phyloP scores from a whole-genome alignment of 163 green algal species.

The Scenedesmus sp. region DNA sequence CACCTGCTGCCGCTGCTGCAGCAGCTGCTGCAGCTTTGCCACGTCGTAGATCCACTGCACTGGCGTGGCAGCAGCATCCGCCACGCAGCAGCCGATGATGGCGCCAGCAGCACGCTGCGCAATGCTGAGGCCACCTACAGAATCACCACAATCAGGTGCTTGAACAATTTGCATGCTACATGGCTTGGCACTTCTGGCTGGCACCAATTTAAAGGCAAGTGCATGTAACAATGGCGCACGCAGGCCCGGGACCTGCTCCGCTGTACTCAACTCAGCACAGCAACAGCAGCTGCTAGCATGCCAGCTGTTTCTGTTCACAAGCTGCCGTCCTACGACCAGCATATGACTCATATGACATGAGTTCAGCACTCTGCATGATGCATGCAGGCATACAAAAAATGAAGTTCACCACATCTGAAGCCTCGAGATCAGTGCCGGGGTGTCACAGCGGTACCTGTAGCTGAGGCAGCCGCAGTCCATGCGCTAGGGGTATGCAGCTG shows the following conservation, averaged over 20 bases:
- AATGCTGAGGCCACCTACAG: conserved; percentile 16
- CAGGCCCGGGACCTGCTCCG: too few relatives aligned
- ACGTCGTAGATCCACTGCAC: conserved; percentile 66
- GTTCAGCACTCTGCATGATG: too few relatives aligned
- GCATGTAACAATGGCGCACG: neutral
- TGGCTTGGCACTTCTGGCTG: neutral
- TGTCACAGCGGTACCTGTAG: neutral
- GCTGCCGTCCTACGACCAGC: too few relatives aligned
- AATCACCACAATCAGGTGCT: too few relatives aligned
- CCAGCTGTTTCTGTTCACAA: too few relatives aligned
- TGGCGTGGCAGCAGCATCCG: conserved; percentile 58
- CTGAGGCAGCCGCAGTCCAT: conserved; percentile 13
- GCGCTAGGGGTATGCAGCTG: conserved; percentile 9
- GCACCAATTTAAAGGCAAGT: neutral
- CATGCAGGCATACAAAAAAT: too few relatives aligned
- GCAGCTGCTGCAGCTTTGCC: conserved; percentile 33
- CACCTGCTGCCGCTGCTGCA: conserved; percentile 35
- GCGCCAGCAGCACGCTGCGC: conserved; percentile 20
- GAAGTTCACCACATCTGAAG: too few relatives aligned
- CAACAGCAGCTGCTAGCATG: too few relatives aligned
- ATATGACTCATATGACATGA: too few relatives aligned
- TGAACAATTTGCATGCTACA: neutral
- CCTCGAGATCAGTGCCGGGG: too few relatives aligned
- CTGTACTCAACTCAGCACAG: too few relatives aligned
- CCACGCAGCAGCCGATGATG: conserved; percentile 49